Base-by-base conservation (phyloP, 2,329 filamentous ascomycete genomes). In the Pseudocercospora ulei region DNA sequence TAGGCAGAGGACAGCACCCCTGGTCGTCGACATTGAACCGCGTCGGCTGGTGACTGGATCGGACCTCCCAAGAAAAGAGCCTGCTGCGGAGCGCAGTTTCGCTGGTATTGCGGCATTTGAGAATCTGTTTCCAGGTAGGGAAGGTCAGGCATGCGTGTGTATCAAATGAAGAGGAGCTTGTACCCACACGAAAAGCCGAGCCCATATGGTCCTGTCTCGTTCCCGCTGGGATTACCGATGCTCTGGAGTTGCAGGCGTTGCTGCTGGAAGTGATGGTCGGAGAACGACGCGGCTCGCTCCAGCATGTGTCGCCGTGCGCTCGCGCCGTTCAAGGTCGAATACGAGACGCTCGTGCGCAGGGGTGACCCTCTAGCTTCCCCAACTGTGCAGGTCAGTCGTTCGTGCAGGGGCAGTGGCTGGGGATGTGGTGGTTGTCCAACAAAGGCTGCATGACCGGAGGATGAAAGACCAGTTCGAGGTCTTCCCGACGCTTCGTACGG, bases 291-390 rank as follows among this genome's bases (percentile, higher is more conserved):
- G 20, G 52, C 41, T 8, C 54, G 45, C 27, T 51, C 51, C 4
- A 39, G 38, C 2, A 44, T 34, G 25, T 44, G 36, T 9, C 42
- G 44, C 14, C 51, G 49, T 18, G 35, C 35, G 23, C 33, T 44
- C n/a, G 39, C 35, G n/a, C 49, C 40, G 9, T 42, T 40, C 12
- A 56, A 30, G 4, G 45, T 44, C 20, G 52, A 60, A 46, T 68
- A 68, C 20, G 64, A 67, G 56, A 68, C 64, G 55, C 64, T 68
- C 5, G 64, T 61, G 38, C 66, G 56, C 8, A 69, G 53, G 2
- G 65, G 65, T 7, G 65, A 67, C 19, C 61, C 60, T 3, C 65
- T 53, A 3, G 63, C 59, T 43, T 68, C 66, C 19, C 61, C 63
- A 19, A 62, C 55, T 13, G 58, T 59, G 34, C 65, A 57, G 29